Base-by-base conservation (phyloP, 352 stramenopile species). In the Pythium pyrilobum region DNA sequence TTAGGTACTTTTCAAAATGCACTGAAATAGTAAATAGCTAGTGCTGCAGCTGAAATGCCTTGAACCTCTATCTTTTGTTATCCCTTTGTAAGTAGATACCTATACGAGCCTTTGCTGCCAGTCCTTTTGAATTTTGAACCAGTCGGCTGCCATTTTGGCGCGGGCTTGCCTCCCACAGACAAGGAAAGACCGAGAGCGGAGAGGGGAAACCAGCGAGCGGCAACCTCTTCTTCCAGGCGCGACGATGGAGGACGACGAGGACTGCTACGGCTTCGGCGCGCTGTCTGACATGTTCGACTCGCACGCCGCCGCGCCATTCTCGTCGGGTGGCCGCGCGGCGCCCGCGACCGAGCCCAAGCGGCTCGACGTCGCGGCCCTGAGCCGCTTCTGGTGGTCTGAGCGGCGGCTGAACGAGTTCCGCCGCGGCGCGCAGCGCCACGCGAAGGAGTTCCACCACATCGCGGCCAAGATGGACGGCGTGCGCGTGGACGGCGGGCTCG, bases 241-340 rank as follows among this genome's bases (percentile, higher is more conserved):
- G 46, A 56, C 4, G 13, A 74, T 77, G 68, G 68, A 84, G 70
- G 67, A 85, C 16, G 74, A 87, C 24, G 73, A 84, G 36, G 74
- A 84, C 28, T 74, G 66, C 53, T 85, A 85, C 62, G 78, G 75
- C 78, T 89, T 87, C 52, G 70, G 74, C 33, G 81, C 77, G 42
- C 79, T 75, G 63, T 71, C 73, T 23, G 74, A 85, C 9, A 66
- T 89, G 59, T 84, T 89, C 55, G 67, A 75, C 33, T 52, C 47
- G 34, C 44, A 32, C 37, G 45, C 18, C 37, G 44, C 12, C 43
- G 20, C 20, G 12, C n/a, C n/a, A n/a, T n/a, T n/a, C n/a, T n/a
- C n/a, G n/a, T n/a, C n/a, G n/a, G n/a, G 5, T 27, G 33, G 48
- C 42, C 20, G 11, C 34, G 15, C 43, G 1, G 42, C 23, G 5